Base-by-base conservation (phyloP, 768 basidiomycete genomes). In the Candolleomyces eurysporus region DNA sequence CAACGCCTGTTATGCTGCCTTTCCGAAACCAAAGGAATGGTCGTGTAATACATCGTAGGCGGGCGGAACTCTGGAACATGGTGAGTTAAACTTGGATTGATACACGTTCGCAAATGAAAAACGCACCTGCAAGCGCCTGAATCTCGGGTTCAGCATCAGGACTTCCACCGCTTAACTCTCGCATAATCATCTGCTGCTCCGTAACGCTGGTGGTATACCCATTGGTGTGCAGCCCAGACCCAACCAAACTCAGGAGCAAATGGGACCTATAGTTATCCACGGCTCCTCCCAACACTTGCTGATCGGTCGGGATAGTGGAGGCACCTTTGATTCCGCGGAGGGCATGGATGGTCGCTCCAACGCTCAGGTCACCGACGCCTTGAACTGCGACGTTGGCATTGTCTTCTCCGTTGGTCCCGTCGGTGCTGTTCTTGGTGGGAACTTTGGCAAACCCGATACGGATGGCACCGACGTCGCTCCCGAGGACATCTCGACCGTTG, bases 391-490 rank as follows among this genome's bases (percentile, higher is more conserved):
- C 80, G 60, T 79, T 85, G 11, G 83, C 73, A 39, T 78, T 84
- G 66, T 92, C 91, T 39, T 91, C 88, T 43, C 77, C 79, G 48
- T 80, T 78, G 49, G 75, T 76, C 31, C 84, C 82, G 69, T 91
- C 89, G 63, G 86, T 82, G 21, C 88, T 88, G 64, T 89, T 90
- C 78, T 95, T 96, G 71, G 92, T 91, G 8, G 96, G 96, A 2
- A 98, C 96, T 69, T 94, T 92, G 59, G 96, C 96, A 71, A 95
- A 98, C 7, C 95, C 96, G 64, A 98, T 98, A 42, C 95, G 89
- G 63, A 98, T 94, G 36, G 96, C 92, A 36, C 97, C 97, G 58
- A 98, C 94, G 61, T 98, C 96, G 64, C 91, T 91, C 17, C 97
- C 97, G 32, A 99, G 84, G 19, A 98, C 92, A 71, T 98, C 96